Base-by-base conservation (phyloP, 192 early-diverging fungal species). In the Mortierella claussenii region DNA sequence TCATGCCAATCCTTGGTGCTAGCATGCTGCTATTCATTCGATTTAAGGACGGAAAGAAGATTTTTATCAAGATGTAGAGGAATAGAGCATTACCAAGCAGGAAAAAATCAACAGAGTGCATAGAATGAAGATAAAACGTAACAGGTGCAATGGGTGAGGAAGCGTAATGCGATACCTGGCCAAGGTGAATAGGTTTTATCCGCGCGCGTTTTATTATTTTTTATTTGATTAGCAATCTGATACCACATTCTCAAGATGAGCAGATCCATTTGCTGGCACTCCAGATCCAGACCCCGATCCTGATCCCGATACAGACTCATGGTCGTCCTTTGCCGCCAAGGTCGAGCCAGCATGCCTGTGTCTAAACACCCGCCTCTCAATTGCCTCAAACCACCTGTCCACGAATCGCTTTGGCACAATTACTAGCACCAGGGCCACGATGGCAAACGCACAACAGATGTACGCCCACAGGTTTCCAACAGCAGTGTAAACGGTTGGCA, bases 391-490 rank as follows among this genome's bases (percentile, higher is more conserved):
- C 59, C 46, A 21, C 20, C 8, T 32, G 21, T 59, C 68, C 27
- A 61, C 32, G 30, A 55, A 26, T 34, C 60, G 31, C 47, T 67
- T 49, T 15, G 73, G 73, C 23, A 49, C 45, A 12, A 67, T 7
- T 0, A 76, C 45, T 15, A 76, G 27, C 18, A 61, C 51, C 24
- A 76, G 18, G 9, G 59, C 13, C 4, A 67, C 44, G 17, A 67
- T 51, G 0, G 64, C 42, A 21, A 60, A 67, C 15, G 58, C 63
- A 31, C 73, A 76, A 21, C 73, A 76, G 27, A 75, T 37, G 24
- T 76, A 76, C 3, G 42, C 17, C 73, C 65, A 67, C 2, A 66
- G 13, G 37, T 76, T 67, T 6, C 65, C 73, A 20, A 60, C 64
- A 13, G 48, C 47, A 21, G n/a, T 67, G 40, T 62, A 76, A 4